Conservation (phyloP, 176 grass and related monocot species). For the Lolium multiflorum region DNA sequence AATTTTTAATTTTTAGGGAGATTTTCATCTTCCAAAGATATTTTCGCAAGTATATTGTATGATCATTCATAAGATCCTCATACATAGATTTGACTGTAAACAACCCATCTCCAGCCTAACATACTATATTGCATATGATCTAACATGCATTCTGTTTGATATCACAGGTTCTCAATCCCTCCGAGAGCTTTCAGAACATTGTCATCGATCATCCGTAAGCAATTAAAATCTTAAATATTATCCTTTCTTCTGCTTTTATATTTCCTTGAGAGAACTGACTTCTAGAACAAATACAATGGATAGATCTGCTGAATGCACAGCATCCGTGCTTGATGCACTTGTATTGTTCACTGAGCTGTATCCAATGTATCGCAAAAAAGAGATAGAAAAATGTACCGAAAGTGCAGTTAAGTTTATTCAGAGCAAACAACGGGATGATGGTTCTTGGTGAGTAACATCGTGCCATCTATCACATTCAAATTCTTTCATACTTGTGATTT, state of each 20-base stretch:
- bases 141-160: neutral
- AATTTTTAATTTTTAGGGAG: too few species aligned
- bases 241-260: neutral
- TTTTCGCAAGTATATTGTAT: too few species aligned
- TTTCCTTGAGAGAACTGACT: neutral
- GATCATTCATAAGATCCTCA: too few species aligned
- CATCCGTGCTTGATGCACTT: slow-evolving; percentile 41
- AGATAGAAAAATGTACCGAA: slow-evolving; percentile 33
- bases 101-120: neutral
- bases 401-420: slow-evolving; percentile 39
- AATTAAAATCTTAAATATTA: neutral
- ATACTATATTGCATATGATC: neutral
- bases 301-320: slow-evolving; percentile 45
- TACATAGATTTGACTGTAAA: too few species aligned
- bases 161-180: neutral
- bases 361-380: slow-evolving; percentile 31
- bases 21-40: too few species aligned
- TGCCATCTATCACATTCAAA: neutral
- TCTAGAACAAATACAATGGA: neutral
- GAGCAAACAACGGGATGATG: slow-evolving; percentile 32
- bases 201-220: neutral
- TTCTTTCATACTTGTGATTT: too few species aligned
- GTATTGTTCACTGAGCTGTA: slow-evolving; percentile 28
- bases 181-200: neutral
- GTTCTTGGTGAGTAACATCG: slow-evolving; percentile 41